phyloP scores from a whole-genome alignment of 441 rosid species.

The Adansonia rubrostipa region DNA sequence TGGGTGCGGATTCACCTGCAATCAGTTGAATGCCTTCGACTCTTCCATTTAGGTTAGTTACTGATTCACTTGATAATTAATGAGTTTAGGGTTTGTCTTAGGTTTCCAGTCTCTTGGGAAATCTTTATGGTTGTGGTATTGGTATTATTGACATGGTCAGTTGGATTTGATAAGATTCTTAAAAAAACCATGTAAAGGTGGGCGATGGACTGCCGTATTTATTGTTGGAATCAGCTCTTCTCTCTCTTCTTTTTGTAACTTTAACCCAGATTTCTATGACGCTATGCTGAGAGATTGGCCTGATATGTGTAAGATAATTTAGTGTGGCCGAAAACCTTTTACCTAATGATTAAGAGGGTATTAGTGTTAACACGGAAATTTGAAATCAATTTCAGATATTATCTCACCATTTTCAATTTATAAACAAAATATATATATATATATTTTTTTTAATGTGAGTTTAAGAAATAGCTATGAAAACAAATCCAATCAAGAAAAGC shows the following conservation, averaged over 20 bases:
- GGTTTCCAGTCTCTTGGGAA: not conserved
- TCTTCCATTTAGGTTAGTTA: conserved; percentile 25
- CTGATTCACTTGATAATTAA: not conserved
- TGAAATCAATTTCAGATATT: no score
- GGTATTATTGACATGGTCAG: not conserved
- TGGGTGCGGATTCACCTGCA: conserved; percentile 76
- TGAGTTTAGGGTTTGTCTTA: not conserved
- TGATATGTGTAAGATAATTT: not conserved
- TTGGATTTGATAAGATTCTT: not conserved
- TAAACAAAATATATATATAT: no score
- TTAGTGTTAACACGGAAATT: no score
- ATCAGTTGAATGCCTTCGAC: conserved; percentile 13
- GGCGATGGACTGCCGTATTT: not conserved
- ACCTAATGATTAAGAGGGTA: no score
- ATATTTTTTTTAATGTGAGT: no score
- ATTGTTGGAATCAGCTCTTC: not conserved
- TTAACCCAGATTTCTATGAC: not conserved
- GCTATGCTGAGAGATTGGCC: not conserved
- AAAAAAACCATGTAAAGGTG: not conserved
- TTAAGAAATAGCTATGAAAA: no score
- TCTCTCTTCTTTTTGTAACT: not conserved
- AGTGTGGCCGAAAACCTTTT: no score
- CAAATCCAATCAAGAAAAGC: no score
- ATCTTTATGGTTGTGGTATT: not conserved
- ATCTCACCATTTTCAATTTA: no score